Base-by-base conservation (phyloP, 305 asterid genomes). In the Coffea humblotiana region DNA sequence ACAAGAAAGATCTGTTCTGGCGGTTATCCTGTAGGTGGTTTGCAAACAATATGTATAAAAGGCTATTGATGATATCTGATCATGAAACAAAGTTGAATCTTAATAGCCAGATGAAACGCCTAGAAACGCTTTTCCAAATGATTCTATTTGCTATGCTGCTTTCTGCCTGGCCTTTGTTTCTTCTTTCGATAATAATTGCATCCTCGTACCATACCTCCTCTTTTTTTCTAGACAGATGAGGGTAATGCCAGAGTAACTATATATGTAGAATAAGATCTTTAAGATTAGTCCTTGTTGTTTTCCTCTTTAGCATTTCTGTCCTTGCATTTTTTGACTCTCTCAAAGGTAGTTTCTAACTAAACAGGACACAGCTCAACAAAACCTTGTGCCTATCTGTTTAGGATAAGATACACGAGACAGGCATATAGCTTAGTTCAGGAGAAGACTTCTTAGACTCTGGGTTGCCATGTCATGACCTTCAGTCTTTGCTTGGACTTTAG, bases 361-460 rank as follows among this genome's bases (percentile, higher is more conserved):
- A 43, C 74, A 40, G 74, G 25, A 71, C 19, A 8, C 6, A 23
- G 8, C 74, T 71, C 18, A 70, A 43, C 32, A 43, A 45, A 21
- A 35, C n/a, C 23, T 47, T 47, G 12, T 47, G 12, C 2, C 2
- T 45, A 45, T 71, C 48, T 10, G 51, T 70, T 21, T 69, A 9
- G 73, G 12, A 47, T 47, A 47, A 47, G 11, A 21, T 8, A 6
- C n/a, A 2, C 19, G 11, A 14, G 21, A 52, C 77, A 54, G 29
- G 71, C 60, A 78, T 40, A 40, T 69, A 35, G 61, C 56, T 12
- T 37, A 78, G 29, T 78, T 77, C 67, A 19, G 29, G 66, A 47
- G 15, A 25, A 45, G n/a, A 71, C 32, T n/a, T 71, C 60, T 51
- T 19, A 23, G 54, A 18, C 19, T 45, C 48, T 45, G 74, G 72